Conservation (phyloP, 305 asterid genomes). For the Fraxinus floribunda region DNA sequence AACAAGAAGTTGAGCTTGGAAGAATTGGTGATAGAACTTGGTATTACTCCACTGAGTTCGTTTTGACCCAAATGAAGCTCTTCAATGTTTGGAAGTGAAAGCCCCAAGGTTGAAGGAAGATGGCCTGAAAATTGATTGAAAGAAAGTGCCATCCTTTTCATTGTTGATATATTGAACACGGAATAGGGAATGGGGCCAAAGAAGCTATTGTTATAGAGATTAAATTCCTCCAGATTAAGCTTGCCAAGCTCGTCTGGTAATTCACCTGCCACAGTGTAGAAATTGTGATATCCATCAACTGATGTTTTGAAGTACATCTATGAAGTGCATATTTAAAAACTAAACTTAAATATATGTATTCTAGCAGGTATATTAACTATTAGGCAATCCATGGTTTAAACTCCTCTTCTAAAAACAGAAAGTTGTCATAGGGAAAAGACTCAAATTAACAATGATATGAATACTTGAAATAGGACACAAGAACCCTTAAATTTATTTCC, state of each 20-base stretch:
- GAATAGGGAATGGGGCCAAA: slow-evolving; percentile 31
- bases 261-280: slow-evolving; percentile 18
- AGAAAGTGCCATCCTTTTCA: background rate
- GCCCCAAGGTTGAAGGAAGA: slow-evolving; percentile 30
- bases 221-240: background rate
- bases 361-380: background rate
- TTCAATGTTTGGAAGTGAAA: slow-evolving; percentile 26
- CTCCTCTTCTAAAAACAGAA: background rate
- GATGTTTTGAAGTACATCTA: background rate
- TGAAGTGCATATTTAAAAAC: background rate
- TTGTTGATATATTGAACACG: slow-evolving; percentile 39
- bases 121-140: slow-evolving; percentile 26
- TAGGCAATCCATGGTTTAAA: background rate
- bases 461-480: background rate
- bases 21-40: slow-evolving; percentile 33
- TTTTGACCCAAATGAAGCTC: slow-evolving; percentile 14
- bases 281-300: background rate
- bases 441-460: background rate
- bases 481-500: background rate
- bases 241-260: slow-evolving; percentile 32
- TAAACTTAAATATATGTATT: background rate
- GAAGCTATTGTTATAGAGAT: background rate
- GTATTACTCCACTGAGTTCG: slow-evolving; percentile 39
- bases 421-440: background rate
- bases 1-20: slow-evolving; percentile 28